Evolutionary conservation across 495 filamentous ascomycete genomes (phyloP), one percentile per base, ranked within the genome.

Genomic region (Oleoguttula mirabilis): DNA sequence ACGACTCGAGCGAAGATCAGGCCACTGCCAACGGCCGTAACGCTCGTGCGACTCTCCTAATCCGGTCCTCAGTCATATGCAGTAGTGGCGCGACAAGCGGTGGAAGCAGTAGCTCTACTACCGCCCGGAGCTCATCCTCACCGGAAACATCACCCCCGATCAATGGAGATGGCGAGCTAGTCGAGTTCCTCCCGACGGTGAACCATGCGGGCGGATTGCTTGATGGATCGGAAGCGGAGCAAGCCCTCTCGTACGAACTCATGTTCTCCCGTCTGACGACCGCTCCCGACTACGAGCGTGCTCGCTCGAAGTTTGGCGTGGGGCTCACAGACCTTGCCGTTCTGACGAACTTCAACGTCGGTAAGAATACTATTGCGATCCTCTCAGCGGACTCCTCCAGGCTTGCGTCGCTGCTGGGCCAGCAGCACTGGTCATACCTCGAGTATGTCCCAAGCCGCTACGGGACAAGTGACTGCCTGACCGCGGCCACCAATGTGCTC

Each of bases 261-360:
- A 10, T 19, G 16, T 6, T 21, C 10, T 8, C 40, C 2, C 11
- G 15, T 16, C 21, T 45, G n/a, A 39, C 14, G 12, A 23, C 32
- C 1, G 11, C 21, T 37, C 35, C 42, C 21, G 35, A 45, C 4
- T 51, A 51, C 25, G 36, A 45, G 20, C 36, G 35, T 21, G 41
- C 42, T 4, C 27, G 47, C 14, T 20, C 36, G 11, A 45, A 41
- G 31, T 51, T 51, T 20, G 31, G 36, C 1, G 14, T 51, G n/a
- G 47, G 45, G 15, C 35, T 51, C 30, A 23, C 28, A n/a, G 43
- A 44, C 22, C 32, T 51, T 21, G 34, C 47, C 1, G 36, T 51
- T 12, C 21, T 45, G 21, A 51, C 47, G 7, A 51, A 41, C 19
- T 51, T 51, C 32, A 45, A 51, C 22, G 42, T 51, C 2, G 47